These are phyloP conservation scores for Neltuma alba DNA, from an alignment of 306 rosid genomes.

Conservation along the genomic window DNA sequence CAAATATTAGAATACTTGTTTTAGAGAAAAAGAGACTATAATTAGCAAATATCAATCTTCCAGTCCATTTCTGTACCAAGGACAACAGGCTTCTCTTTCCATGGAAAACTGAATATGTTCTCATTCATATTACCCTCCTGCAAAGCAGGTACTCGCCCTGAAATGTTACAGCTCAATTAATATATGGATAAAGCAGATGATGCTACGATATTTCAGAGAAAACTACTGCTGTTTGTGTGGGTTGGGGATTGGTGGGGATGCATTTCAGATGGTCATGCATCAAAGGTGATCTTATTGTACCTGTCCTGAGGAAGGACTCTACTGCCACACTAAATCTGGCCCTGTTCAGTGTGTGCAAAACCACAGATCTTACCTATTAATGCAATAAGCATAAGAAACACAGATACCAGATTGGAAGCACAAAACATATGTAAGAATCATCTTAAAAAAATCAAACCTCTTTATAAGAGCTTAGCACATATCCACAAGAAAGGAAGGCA, in stretches of 20 bases:
- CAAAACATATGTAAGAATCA: constrained; percentile 20
- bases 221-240: not conserved
- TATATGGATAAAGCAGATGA: constrained; percentile 23
- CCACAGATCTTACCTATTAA: constrained; percentile 88
- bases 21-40: constrained; percentile 30
- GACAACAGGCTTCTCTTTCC: constrained; percentile 90
- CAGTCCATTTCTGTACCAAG: constrained; percentile 61
- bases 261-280: constrained; percentile 26
- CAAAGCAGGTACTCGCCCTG: constrained; percentile 90
- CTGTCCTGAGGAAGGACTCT: constrained; percentile 87
- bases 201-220: constrained; percentile 17
- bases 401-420: constrained; percentile 17
- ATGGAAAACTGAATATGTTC: constrained; percentile 81
- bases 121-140: constrained; percentile 84
- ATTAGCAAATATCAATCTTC: constrained; percentile 25
- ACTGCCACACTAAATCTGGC: constrained; percentile 93
- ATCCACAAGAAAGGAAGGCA: constrained; percentile 93
- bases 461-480: constrained; percentile 81
- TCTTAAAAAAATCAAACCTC: constrained; percentile 67
- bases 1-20: not conserved
- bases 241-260: not conserved
- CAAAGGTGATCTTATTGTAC: constrained; percentile 44
- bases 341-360: constrained; percentile 86
- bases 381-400: constrained; percentile 36
- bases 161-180: constrained; percentile 30